phyloP scores from a whole-genome alignment of 2,329 filamentous ascomycete genomes.

The Diaporthe longicolla region DNA sequence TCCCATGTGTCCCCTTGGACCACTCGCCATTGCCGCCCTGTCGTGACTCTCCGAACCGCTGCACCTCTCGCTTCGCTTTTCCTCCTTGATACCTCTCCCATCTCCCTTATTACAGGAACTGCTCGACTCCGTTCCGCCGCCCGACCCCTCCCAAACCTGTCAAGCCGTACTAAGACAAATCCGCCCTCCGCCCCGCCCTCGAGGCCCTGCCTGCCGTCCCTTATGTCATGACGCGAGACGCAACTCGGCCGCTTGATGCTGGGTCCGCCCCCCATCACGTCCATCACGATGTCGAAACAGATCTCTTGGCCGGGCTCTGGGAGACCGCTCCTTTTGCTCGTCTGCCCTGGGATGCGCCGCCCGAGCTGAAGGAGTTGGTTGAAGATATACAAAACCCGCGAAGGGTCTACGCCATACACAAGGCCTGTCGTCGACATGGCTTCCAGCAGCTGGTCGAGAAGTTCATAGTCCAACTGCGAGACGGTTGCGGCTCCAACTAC shows the following conservation, averaged over 20 bases:
- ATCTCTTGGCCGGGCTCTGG: conserved; percentile 72
- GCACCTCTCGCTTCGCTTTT: background rate
- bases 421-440: conserved; percentile 71
- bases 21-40: conserved; percentile 11
- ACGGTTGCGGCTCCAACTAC: conserved; percentile 78
- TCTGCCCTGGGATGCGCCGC: conserved; percentile 72
- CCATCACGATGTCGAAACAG: conserved; percentile 55
- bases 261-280: conserved; percentile 47
- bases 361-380: conserved; percentile 68
- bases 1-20: conserved; percentile 5
- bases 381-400: conserved; percentile 73
- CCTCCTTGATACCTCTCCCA: conserved; percentile 16
- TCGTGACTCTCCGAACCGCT: conserved; percentile 10
- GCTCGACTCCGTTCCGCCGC: background rate
- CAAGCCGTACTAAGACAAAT: conserved; percentile 4
- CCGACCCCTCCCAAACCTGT: background rate
- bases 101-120: background rate
- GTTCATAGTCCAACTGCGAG: conserved; percentile 86
- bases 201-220: conserved; percentile 26
- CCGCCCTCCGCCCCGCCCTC: conserved; percentile 3
- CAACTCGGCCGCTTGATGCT: conserved; percentile 53
- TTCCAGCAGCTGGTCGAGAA: conserved; percentile 78
- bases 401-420: conserved; percentile 72
- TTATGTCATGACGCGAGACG: conserved; percentile 66
- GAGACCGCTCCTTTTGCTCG: conserved; percentile 71